phyloP scores from a whole-genome alignment of 2,329 filamentous ascomycete genomes.

The Penicillium thymicola region DNA sequence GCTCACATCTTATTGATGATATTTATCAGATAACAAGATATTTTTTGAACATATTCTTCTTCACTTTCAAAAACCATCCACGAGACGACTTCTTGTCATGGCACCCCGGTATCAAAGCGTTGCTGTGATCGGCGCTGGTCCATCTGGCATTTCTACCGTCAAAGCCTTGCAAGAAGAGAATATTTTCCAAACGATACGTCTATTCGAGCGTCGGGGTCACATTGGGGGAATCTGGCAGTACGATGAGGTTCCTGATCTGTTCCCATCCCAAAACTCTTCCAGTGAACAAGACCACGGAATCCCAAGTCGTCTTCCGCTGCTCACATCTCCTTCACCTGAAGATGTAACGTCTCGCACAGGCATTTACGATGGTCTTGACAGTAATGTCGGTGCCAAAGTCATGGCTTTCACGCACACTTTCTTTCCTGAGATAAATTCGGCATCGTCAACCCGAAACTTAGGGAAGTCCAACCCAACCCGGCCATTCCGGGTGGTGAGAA shows the following conservation, averaged over 20 bases:
- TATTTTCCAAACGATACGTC: conserved; percentile 29
- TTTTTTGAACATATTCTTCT: too few species aligned
- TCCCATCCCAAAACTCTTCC: conserved; percentile 10
- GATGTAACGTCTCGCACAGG: conserved; percentile 25
- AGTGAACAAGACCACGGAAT: background rate
- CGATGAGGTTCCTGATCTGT: conserved; percentile 27
- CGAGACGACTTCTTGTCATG: background rate
- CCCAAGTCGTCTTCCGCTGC: conserved; percentile 19
- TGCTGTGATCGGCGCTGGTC: conserved; percentile 27
- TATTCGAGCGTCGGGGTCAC: conserved; percentile 33
- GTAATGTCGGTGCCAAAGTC: conserved; percentile 27
- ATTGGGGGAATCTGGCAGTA: conserved; percentile 34
- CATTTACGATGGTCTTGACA: conserved; percentile 25
- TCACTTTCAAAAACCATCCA: background rate
- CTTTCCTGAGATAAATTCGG: conserved; percentile 24
- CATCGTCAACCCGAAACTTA: conserved; percentile 17
- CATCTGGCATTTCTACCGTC: conserved; percentile 28
- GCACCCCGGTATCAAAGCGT: conserved; percentile 9
- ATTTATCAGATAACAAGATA: background rate
- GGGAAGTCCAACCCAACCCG: conserved; percentile 24
- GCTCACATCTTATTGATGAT: background rate
- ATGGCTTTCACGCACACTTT: conserved; percentile 31
- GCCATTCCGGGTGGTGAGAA: conserved; percentile 23
- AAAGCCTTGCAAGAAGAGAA: conserved; percentile 33
- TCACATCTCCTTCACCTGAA: conserved; percentile 15